A percentile compares a stretch with the other conserved stretches of the same genome.
These are phyloP conservation scores for Aureobasidium sp. DNA, from an alignment of 2,329 filamentous ascomycete genomes.

Conservation along the genomic window DNA sequence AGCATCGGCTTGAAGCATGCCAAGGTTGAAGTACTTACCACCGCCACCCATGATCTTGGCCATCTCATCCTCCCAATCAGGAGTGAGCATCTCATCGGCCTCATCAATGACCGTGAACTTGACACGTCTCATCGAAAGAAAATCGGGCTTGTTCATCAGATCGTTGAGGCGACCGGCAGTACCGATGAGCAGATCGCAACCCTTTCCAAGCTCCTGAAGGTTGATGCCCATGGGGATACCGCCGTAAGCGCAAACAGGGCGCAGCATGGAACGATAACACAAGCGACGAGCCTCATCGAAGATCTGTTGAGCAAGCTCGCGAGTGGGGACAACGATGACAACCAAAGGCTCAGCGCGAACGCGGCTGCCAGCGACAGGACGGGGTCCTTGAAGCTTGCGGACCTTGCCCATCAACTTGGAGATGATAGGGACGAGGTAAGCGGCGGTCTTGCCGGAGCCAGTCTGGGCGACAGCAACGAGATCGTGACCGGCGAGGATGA, in stretches of 20 bases:
- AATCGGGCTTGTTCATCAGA: slow-evolving; percentile 65
- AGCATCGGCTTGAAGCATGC: not conserved
- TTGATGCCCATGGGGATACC: slow-evolving; percentile 68
- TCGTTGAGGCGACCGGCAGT: slow-evolving; percentile 82
- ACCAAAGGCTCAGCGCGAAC: slow-evolving; percentile 81
- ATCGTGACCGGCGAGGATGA: slow-evolving; percentile 69
- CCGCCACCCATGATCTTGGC: slow-evolving; percentile 70
- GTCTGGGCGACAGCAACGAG: slow-evolving; percentile 89
- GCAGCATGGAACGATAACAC: slow-evolving; percentile 91
- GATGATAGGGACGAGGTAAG: slow-evolving; percentile 81
- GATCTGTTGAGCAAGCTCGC: slow-evolving; percentile 88
- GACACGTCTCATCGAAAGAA: slow-evolving; percentile 67
- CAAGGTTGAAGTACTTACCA: slow-evolving; percentile 48
- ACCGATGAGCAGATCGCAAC: slow-evolving; percentile 83
- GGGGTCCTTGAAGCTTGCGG: slow-evolving; percentile 73
- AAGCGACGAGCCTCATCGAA: slow-evolving; percentile 90
- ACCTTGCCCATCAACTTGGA: slow-evolving; percentile 94
- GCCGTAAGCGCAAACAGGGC: slow-evolving; percentile 83
- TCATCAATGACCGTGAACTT: slow-evolving; percentile 80
- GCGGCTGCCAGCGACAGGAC: slow-evolving; percentile 46
- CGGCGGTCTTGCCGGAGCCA: slow-evolving; percentile 92
- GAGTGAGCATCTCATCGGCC: slow-evolving; percentile 82
- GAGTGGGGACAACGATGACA: slow-evolving; percentile 75
- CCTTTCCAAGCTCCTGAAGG: slow-evolving; percentile 64
- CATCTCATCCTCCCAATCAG: slow-evolving; percentile 72